Evolutionary conservation across 805 yeast species (phyloP), one percentile per base, ranked within the genome.

Genomic region (Tetrapisispora namnaoensis): DNA sequence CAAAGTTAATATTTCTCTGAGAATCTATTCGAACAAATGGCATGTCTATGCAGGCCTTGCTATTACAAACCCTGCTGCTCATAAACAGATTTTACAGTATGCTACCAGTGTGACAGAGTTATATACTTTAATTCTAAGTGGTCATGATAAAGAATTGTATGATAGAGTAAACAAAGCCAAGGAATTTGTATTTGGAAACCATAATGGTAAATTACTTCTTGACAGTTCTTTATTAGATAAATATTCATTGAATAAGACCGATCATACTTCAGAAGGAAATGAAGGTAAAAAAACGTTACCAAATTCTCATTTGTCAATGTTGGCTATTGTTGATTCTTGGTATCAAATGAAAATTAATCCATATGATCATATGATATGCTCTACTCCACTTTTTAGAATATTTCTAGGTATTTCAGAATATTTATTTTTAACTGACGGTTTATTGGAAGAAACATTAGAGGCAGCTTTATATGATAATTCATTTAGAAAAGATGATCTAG

Each of bases 1-100:
- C 16, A 93, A 93, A 59, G 86, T 90, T 62, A 93, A 93, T 63
- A 89, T 93, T 32, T 85, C 98, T 1, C 69, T 93, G 62, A 73
- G 99, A 53, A 93, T 93, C 45, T 93, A 75, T 65, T 81, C 95
- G 17, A 93, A 90, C 67, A 89, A 90, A 67, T 93, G 96, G 95
- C 99, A 93, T 65, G 98, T 93, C 30, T 93, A 93, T 62, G 98
- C 98, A 5, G 99, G 99, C 0, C 72, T 93, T 58, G 97, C 98
- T 10, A 91, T 93, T 55, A 85, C 96, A 1, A 93, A 93, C 60
- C 97, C 96, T 1, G 79, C 90, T 40, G 97, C 98, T 0, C 97
- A 91, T 60, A 78, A 76, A 37, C 98, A 93, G 67, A 83, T 95
- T 18, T 73, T 86, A 55, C 97, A 90, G 63, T 93, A 91, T 63